Base-by-base conservation (phyloP, 1,139 yeast species). In the Schwanniomyces etchellsii region DNA sequence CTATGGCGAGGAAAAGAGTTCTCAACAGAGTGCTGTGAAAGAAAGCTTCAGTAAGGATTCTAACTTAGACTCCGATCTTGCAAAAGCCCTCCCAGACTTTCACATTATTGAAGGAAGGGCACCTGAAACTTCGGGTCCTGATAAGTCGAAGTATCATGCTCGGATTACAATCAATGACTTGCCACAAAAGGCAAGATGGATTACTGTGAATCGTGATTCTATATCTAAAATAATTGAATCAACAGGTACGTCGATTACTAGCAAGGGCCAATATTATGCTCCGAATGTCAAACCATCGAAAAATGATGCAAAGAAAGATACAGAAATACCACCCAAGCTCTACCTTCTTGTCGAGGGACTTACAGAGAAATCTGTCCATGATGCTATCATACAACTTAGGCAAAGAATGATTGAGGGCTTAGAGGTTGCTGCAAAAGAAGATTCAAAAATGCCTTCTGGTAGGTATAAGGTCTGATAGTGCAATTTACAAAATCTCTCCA, bases 131-230 rank as follows among this genome's bases (percentile, higher is more conserved):
- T 68, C 77, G 28, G 69, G 74, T 0, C 81, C 86, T 1, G 88
- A 80, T 38, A 60, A 69, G 15, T 71, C 81, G 16, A 70, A 74
- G 17, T 85, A 65, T 59, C 82, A 79, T 44, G 81, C 95, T 1
- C 70, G 77, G 25, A 67, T 91, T 34, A 75, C 77, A 30, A 80
- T 89, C 41, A 91, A 91, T 45, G 96, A 91, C 48, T 64, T 84
- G 18, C 96, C 97, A 0, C 91, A 83, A 46, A 67, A 73, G 27
- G 91, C 89, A 0, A 64, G 98, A 43, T 81, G 95, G 93, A 70
- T 70, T 30, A 89, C 84, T 4, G 79, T 89, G 3, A 79, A 81
- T 38, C 70, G 82, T 20, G 80, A 81, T 3, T 78, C 75, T 28
- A 64, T 84, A 30, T 57, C 74, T 3, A 74, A 73, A 42, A 70